phyloP scores from a whole-genome alignment of 116 monocot species.

The Papilionanthe hybrid region DNA sequence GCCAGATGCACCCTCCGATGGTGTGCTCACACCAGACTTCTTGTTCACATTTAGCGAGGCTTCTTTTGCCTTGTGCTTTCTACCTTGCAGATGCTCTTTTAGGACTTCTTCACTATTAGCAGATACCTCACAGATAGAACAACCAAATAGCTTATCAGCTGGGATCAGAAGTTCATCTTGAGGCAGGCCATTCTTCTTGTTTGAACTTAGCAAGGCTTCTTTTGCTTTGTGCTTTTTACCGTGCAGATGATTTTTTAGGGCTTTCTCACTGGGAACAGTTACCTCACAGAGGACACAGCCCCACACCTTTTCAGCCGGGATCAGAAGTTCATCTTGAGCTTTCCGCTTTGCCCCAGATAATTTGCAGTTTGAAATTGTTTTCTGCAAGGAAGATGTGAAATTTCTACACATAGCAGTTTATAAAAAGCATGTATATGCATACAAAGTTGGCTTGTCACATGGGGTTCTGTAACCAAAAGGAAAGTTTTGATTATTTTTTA shows the following conservation, averaged over 20 bases:
- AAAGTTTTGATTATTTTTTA: too few relatives aligned
- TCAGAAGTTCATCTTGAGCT: not conserved
- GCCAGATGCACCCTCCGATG: not conserved
- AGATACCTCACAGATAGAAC: not conserved
- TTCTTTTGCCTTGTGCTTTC: not conserved
- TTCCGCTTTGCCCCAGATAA: not conserved
- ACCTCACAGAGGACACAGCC: slow-evolving; percentile 1
- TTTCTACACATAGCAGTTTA: not conserved
- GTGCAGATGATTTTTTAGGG: not conserved
- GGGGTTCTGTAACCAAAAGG: too few relatives aligned
- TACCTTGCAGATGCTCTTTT: not conserved
- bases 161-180: not conserved
- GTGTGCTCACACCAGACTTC: not conserved
- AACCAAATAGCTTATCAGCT: not conserved
- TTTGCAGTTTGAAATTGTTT: not conserved
- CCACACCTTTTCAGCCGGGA: not conserved
- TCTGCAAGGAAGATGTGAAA: not conserved
- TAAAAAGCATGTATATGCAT: not conserved
- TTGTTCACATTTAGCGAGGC: not conserved
- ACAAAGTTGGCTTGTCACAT: too few relatives aligned
- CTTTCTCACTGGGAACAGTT: not conserved
- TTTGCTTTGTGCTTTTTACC: slow-evolving; percentile 2
- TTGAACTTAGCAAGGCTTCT: not conserved
- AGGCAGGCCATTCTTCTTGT: not conserved
- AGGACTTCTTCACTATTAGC: not conserved